These are phyloP conservation scores for Thelephora terrestris DNA, from an alignment of 1,284 basidiomycete species.

Conservation along the genomic window DNA sequence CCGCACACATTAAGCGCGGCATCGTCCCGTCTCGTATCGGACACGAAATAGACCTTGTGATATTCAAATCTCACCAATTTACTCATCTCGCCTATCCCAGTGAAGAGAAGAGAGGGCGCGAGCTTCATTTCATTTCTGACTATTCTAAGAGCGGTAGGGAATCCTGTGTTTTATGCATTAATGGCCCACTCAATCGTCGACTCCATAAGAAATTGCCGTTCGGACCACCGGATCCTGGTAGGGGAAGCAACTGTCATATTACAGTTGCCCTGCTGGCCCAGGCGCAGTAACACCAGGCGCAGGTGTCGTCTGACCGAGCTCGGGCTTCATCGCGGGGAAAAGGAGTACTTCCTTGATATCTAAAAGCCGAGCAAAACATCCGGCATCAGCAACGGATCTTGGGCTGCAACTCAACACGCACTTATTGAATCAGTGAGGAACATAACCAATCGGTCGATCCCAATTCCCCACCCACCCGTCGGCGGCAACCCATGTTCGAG, in stretches of 20 bases:
- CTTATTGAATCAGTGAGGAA: conserved; percentile 90
- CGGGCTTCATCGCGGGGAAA: conserved; percentile 88
- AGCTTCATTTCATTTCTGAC: too few species aligned
- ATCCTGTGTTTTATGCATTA: too few species aligned
- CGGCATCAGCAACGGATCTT: conserved; percentile 18
- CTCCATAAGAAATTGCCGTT: too few species aligned
- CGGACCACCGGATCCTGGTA: too few species aligned
- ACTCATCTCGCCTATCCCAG: too few species aligned
- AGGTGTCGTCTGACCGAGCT: conserved; percentile 30
- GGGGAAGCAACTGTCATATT: conserved; percentile 1
- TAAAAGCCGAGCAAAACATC: conserved; percentile 21
- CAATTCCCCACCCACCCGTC: conserved; percentile 94
- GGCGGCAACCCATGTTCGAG: conserved; percentile 97
- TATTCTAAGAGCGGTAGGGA: too few species aligned
- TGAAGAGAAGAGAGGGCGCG: too few species aligned
- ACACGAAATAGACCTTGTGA: too few species aligned
- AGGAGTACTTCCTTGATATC: conserved; percentile 87
- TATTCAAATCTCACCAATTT: too few species aligned
- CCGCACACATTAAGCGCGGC: too few species aligned
- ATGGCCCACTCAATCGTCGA: too few species aligned
- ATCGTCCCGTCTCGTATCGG: too few species aligned
- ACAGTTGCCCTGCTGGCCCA: conserved; percentile 24
- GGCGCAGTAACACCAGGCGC: conserved; percentile 18
- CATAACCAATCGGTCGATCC: conserved; percentile 93
- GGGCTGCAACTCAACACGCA: conserved; percentile 28